These are phyloP conservation scores for Amaranthus palmeri DNA, from an alignment of 148 eudicot genomes.

Conservation along the genomic window DNA sequence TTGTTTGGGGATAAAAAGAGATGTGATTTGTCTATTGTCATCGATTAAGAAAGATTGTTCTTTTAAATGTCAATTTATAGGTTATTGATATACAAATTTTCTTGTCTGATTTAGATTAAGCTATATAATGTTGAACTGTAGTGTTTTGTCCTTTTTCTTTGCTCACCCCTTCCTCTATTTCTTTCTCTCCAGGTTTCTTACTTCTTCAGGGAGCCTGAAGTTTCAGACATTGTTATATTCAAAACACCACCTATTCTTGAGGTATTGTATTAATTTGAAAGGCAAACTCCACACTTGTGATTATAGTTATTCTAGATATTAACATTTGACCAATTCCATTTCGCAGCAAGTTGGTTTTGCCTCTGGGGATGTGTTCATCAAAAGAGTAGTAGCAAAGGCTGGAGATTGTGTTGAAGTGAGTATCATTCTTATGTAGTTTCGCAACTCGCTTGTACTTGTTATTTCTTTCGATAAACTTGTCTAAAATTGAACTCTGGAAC, in stretches of 20 bases:
- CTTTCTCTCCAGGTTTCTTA: constrained; percentile 58
- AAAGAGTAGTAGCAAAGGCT: constrained; percentile 82
- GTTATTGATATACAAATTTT: background rate
- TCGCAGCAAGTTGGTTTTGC: constrained; percentile 63
- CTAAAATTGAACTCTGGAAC: background rate
- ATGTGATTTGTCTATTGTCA: background rate
- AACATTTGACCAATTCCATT: background rate
- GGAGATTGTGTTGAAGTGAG: constrained; percentile 82
- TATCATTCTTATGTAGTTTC: background rate
- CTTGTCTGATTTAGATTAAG: background rate
- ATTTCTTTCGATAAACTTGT: background rate
- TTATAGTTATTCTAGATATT: background rate
- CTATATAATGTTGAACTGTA: background rate
- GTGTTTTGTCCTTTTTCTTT: constrained; percentile 1
- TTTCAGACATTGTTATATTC: constrained; percentile 77
- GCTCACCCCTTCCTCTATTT: no score
- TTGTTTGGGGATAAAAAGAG: background rate
- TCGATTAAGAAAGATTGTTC: background rate
- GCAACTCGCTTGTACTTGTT: background rate
- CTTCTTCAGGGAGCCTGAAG: constrained; percentile 73
- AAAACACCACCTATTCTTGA: constrained; percentile 77
- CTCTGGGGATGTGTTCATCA: constrained; percentile 64
- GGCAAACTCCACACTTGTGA: background rate
- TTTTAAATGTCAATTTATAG: background rate
- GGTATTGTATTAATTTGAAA: constrained; percentile 30